phyloP scores from a whole-genome alignment of 371 early-diverging fungal genomes.

The Apophysomyces elegans region DNA sequence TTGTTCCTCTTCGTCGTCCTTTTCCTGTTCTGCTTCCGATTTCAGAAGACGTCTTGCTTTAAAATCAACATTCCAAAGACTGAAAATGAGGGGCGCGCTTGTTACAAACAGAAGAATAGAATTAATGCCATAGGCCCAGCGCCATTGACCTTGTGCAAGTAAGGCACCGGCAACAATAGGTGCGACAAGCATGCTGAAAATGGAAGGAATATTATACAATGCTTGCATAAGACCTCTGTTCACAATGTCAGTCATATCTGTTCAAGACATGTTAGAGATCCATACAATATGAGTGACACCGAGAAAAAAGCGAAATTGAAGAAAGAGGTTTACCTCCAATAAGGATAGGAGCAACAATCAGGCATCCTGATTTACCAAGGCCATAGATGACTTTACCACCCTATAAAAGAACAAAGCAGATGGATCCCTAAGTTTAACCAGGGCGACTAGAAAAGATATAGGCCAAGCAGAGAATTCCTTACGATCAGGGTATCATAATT shows the following conservation, averaged over 20 bases:
- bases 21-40: background rate
- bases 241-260: slow-evolving; percentile 38
- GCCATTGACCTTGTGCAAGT: slow-evolving; percentile 22
- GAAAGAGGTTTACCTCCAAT: slow-evolving; percentile 35
- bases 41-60: slow-evolving; percentile 13
- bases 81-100: slow-evolving; percentile 18
- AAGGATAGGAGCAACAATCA: slow-evolving; percentile 38
- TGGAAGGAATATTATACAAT: slow-evolving; percentile 35
- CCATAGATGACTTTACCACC: slow-evolving; percentile 41
- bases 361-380: slow-evolving; percentile 39
- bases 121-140: slow-evolving; percentile 35
- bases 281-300: too few species aligned
- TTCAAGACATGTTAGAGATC: background rate
- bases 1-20: background rate
- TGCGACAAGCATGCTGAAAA: slow-evolving; percentile 37
- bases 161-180: slow-evolving; percentile 32
- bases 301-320: too few species aligned
- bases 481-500: slow-evolving; percentile 28
- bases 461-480: background rate
- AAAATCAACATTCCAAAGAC: slow-evolving; percentile 30
- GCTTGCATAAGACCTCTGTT: slow-evolving; percentile 45
- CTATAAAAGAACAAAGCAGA: slow-evolving; percentile 3
- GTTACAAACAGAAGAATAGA: slow-evolving; percentile 32
- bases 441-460: too few species aligned
- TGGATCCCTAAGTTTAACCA: too few species aligned